Evolutionary conservation across 495 filamentous ascomycete species (phyloP).

Genomic region (Bryoglossum gracile): DNA sequence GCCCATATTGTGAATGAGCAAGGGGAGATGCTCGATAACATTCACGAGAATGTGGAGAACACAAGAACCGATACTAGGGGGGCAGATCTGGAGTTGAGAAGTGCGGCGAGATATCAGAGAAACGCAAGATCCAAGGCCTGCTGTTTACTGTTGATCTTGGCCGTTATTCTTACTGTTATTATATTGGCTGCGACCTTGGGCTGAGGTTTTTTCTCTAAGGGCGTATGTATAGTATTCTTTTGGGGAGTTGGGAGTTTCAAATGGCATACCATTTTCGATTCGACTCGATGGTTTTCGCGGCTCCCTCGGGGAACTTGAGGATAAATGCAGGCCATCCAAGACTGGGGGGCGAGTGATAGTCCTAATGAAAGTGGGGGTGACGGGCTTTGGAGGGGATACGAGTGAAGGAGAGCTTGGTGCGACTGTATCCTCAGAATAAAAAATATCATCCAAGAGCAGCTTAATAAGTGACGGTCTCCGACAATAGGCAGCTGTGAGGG

Average conservation of each 20-base stretch:
- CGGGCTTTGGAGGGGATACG: too few relatives aligned
- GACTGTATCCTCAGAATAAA: too few relatives aligned
- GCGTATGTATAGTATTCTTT: slow-evolving; percentile 1
- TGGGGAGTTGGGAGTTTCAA: not conserved
- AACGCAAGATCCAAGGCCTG: slow-evolving; percentile 87
- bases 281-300: too few relatives aligned
- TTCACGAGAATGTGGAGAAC: slow-evolving; percentile 77
- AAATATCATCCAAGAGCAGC: too few relatives aligned
- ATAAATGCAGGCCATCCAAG: too few relatives aligned
- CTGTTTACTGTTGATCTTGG: slow-evolving; percentile 84
- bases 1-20: slow-evolving; percentile 94
- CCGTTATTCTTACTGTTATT: slow-evolving; percentile 80
- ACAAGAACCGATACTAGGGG: slow-evolving; percentile 73
- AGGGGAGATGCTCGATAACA: slow-evolving; percentile 81
- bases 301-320: too few relatives aligned
- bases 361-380: too few relatives aligned
- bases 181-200: slow-evolving; percentile 75
- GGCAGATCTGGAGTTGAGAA: slow-evolving; percentile 75
- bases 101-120: slow-evolving; percentile 85
- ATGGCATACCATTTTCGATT: not conserved
- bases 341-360: too few relatives aligned
- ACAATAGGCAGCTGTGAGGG: too few relatives aligned
- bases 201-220: slow-evolving; percentile 25
- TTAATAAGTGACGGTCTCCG: too few relatives aligned
- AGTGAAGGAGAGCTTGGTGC: too few relatives aligned